These are phyloP conservation scores for Pythium brassicae DNA, from an alignment of 352 stramenopile genomes.

Conservation along the genomic window DNA sequence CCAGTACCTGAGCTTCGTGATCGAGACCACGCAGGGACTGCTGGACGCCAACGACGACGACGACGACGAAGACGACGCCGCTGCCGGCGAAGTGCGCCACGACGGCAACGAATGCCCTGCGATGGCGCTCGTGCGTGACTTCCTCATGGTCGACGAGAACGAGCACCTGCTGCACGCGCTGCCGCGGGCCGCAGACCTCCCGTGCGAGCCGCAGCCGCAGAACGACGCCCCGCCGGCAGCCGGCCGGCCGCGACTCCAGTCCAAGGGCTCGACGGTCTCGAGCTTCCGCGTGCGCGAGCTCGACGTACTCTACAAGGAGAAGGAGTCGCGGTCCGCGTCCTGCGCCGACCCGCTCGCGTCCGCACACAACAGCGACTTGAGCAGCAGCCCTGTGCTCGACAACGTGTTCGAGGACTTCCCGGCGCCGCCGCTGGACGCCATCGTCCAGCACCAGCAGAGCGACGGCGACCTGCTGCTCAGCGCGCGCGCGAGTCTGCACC, in stretches of 20 bases:
- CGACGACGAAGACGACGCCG: constrained; percentile 20
- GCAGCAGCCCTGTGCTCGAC: constrained; percentile 34
- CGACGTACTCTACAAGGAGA: constrained; percentile 42
- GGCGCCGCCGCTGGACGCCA: constrained; percentile 41
- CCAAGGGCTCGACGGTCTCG: constrained; percentile 29
- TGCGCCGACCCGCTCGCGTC: constrained; percentile 1
- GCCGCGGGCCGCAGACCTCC: background rate
- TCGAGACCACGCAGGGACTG: constrained; percentile 64
- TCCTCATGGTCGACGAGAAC: constrained; percentile 58
- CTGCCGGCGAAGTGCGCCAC: constrained; percentile 4
- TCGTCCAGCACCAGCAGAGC: constrained; percentile 48
- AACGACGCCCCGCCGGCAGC: constrained; percentile 1
- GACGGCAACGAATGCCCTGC: constrained; percentile 23
- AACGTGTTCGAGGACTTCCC: constrained; percentile 56
- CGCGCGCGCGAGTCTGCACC: constrained; percentile 7
- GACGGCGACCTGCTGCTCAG: constrained; percentile 16
- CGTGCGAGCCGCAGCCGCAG: background rate
- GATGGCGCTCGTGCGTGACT: constrained; percentile 53
- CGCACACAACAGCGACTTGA: constrained; percentile 15
- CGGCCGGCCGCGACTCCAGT: constrained; percentile 23
- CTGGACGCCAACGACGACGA: constrained; percentile 49
- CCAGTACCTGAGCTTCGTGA: constrained; percentile 56
- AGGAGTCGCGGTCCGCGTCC: constrained; percentile 6
- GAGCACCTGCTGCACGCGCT: constrained; percentile 10
- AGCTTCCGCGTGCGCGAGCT: constrained; percentile 60